Evolutionary conservation across 2,329 filamentous ascomycete species (phyloP).

Genomic region (Trichoderma sp.): DNA sequence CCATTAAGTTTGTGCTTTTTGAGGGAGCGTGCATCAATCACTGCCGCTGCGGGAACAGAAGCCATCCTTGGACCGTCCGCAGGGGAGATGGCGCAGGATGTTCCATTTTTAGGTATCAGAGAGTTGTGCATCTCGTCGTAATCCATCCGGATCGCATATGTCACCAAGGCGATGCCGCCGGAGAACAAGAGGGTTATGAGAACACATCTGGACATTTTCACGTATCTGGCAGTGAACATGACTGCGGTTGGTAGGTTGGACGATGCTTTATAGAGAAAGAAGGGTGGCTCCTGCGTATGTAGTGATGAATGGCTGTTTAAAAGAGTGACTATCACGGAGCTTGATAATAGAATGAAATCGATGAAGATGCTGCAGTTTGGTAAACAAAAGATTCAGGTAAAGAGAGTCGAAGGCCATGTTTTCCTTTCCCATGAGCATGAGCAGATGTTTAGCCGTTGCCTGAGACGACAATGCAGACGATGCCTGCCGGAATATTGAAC

Average conservation of each 20-base stretch:
- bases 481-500: background rate
- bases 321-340: background rate
- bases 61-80: background rate
- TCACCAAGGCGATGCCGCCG: background rate
- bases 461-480: background rate
- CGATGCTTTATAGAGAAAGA: background rate
- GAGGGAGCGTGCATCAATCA: background rate
- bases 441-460: background rate
- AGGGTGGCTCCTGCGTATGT: background rate
- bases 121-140: background rate
- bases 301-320: background rate
- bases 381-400: background rate
- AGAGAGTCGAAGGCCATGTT: background rate
- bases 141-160: background rate
- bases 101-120: background rate
- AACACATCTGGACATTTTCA: background rate
- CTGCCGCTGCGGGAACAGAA: background rate
- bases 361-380: background rate
- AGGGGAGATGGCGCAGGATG: background rate
- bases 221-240: background rate
- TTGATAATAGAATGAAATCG: background rate
- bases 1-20: background rate
- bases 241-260: background rate
- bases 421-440: background rate
- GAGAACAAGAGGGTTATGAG: background rate